Conservation (phyloP, 495 filamentous ascomycete genomes). For the Margaritispora aquatica region DNA sequence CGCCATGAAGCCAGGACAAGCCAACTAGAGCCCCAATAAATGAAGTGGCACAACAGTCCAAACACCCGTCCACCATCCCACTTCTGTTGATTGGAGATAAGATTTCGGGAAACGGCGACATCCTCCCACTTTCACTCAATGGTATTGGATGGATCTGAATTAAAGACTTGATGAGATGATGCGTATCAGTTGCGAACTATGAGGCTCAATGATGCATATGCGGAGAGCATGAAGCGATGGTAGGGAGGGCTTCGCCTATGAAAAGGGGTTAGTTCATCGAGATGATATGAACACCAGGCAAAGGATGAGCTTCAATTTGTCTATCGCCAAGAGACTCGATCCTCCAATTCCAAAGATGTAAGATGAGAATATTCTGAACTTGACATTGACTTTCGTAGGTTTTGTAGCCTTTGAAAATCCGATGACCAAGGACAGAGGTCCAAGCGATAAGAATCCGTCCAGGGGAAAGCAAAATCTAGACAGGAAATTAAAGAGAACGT, state of each 20-base stretch:
- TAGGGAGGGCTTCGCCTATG: background rate
- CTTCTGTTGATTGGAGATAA: slow-evolving; percentile 14
- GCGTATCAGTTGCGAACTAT: background rate
- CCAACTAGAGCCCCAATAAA: too few species aligned
- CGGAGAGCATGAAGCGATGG: background rate
- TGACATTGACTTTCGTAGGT: too few species aligned
- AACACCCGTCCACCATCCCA: background rate
- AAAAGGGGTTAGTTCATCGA: background rate
- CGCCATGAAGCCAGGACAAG: background rate
- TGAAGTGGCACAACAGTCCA: background rate
- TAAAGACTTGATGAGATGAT: background rate
- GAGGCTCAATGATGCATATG: background rate
- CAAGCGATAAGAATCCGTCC: too few species aligned
- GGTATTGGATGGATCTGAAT: background rate
- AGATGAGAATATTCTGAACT: too few species aligned
- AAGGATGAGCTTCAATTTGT: too few species aligned
- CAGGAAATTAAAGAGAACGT: too few species aligned
- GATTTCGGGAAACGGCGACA: slow-evolving; percentile 5
- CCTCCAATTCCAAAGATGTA: too few species aligned
- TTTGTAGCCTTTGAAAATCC: too few species aligned
- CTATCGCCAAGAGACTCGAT: too few species aligned
- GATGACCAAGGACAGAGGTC: too few species aligned
- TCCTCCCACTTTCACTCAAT: background rate
- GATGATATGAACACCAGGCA: too few species aligned
- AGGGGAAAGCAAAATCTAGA: too few species aligned